Percentiles rank a stretch among this genome's conserved stretches.
These are phyloP conservation scores for Byssoonygena ceratinophila DNA, from an alignment of 2,329 filamentous ascomycete species.

Conservation along the genomic window DNA sequence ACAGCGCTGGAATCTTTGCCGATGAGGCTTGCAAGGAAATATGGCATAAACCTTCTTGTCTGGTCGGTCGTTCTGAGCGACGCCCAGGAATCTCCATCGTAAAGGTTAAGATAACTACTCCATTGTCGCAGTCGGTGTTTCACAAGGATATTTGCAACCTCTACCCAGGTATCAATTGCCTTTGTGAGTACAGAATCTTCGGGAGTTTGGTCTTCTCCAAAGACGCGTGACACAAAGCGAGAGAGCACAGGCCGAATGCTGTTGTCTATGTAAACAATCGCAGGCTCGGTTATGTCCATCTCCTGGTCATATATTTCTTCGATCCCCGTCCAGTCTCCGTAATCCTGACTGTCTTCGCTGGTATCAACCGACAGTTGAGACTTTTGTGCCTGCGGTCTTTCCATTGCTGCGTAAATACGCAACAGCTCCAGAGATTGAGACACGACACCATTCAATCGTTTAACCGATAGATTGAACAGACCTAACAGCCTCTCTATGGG, in stretches of 20 bases:
- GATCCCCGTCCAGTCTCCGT: slow-evolving; percentile 49
- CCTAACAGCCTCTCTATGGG: slow-evolving; percentile 40
- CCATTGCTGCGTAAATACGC: slow-evolving; percentile 32
- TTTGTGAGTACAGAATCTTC: slow-evolving; percentile 45
- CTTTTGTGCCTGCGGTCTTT: slow-evolving; percentile 19
- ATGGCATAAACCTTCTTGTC: slow-evolving; percentile 39
- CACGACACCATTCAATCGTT: slow-evolving; percentile 38
- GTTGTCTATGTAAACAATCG: slow-evolving; percentile 30
- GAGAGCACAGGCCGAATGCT: slow-evolving; percentile 42
- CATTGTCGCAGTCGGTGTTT: slow-evolving; percentile 41
- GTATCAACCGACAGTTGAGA: slow-evolving; percentile 19
- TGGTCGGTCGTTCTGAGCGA: slow-evolving; percentile 38
- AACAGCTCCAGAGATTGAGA: slow-evolving; percentile 43
- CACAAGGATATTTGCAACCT: slow-evolving; percentile 40
- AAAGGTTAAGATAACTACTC: slow-evolving; percentile 47
- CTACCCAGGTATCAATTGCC: slow-evolving; percentile 47
- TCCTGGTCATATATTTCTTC: slow-evolving; percentile 36
- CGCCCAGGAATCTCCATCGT: slow-evolving; percentile 42
- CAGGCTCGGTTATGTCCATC: slow-evolving; percentile 20
- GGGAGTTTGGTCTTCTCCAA: slow-evolving; percentile 47
- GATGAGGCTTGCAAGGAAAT: slow-evolving; percentile 38
- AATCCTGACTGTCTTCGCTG: slow-evolving; percentile 56
- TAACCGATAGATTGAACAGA: slow-evolving; percentile 42
- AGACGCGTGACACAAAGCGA: slow-evolving; percentile 50
- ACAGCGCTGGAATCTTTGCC: slow-evolving; percentile 35